Evolutionary conservation across 305 asterid species (phyloP).

Genomic region (Withania somnifera): DNA sequence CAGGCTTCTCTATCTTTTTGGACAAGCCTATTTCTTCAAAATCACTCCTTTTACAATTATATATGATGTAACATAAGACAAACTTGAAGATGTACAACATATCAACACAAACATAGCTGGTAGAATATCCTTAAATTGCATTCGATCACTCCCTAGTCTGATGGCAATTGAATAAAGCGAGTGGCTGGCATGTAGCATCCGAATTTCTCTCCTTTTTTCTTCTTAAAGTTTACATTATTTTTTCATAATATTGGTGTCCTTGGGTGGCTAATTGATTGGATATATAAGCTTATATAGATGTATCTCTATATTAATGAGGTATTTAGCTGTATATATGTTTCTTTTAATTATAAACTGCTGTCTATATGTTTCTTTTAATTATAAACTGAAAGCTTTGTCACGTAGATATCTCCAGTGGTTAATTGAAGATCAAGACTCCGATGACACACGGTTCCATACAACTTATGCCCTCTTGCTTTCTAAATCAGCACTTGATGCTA

Average conservation of each 20-base stretch:
- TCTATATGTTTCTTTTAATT: not conserved
- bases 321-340: not conserved
- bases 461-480: constrained; percentile 83
- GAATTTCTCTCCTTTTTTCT: not conserved
- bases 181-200: not conserved
- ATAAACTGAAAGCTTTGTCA: not conserved
- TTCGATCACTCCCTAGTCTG: not conserved
- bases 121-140: not conserved
- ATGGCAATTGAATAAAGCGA: not conserved
- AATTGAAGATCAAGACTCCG: constrained; percentile 86
- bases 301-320: not conserved
- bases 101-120: not conserved
- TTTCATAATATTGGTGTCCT: not conserved
- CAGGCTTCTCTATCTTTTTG: not conserved
- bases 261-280: not conserved
- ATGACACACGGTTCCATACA: constrained; percentile 68
- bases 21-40: not conserved
- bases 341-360: not conserved
- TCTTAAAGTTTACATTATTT: not conserved
- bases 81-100: not conserved
- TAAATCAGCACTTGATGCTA: constrained; percentile 67
- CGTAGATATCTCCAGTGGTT: constrained; percentile 97
- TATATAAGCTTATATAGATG: not conserved
- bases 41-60: not conserved
- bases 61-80: not conserved